Conservation (phyloP, 1,284 basidiomycete genomes). For the Lignosus rhinocerotis region DNA sequence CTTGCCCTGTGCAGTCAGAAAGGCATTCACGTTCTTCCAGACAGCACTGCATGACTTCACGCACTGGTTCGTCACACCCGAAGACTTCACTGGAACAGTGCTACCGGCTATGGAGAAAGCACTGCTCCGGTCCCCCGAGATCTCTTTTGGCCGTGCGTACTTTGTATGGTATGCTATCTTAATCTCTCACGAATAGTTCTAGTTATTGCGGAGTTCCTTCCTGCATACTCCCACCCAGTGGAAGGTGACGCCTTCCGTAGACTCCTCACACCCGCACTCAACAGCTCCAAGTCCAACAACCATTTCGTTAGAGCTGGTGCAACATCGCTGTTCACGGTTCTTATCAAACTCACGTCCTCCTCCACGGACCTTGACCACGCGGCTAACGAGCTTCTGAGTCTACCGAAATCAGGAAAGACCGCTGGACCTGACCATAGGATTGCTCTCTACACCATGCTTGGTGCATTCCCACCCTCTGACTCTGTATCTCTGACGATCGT, state of each 20-base stretch:
- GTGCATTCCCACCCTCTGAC: slow-evolving; percentile 51
- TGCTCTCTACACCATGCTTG: slow-evolving; percentile 78
- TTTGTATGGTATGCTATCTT: background rate
- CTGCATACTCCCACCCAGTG: slow-evolving; percentile 56
- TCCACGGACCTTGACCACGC: slow-evolving; percentile 44
- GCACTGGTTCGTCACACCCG: slow-evolving; percentile 44
- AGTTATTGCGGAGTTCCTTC: slow-evolving; percentile 61
- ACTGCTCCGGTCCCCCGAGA: slow-evolving; percentile 72
- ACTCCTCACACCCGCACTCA: slow-evolving; percentile 66
- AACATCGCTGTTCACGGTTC: slow-evolving; percentile 59
- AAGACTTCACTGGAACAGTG: slow-evolving; percentile 52
- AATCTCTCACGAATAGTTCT: background rate
- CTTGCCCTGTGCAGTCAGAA: slow-evolving; percentile 17
- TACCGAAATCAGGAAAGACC: slow-evolving; percentile 84
- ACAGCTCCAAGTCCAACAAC: slow-evolving; percentile 79
- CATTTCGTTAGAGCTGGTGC: slow-evolving; percentile 60
- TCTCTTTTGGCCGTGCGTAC: slow-evolving; percentile 56
- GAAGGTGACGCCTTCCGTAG: slow-evolving; percentile 58
- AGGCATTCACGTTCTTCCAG: slow-evolving; percentile 33
- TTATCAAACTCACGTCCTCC: slow-evolving; percentile 41
- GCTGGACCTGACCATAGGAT: slow-evolving; percentile 85
- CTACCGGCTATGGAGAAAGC: slow-evolving; percentile 75
- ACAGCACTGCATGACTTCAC: slow-evolving; percentile 64
- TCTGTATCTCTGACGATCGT: slow-evolving; percentile 55
- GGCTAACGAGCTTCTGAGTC: slow-evolving; percentile 64